A percentile compares a stretch with the other conserved stretches of the same genome.
phyloP scores from a whole-genome alignment of 768 basidiomycete species.

The Paxillus rubicundulus region DNA sequence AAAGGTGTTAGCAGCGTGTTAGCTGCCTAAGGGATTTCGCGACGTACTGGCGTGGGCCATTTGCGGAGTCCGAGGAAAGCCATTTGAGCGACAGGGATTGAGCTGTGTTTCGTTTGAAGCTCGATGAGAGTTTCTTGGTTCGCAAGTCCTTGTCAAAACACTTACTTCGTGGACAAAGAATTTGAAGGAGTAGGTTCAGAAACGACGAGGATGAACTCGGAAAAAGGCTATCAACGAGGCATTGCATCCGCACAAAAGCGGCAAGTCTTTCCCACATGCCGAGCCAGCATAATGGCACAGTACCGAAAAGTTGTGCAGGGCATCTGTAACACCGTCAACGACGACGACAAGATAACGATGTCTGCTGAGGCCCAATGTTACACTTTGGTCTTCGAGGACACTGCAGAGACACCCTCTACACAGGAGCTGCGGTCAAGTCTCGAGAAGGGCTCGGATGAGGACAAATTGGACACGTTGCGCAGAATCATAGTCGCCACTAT shows the following conservation, averaged over 20 bases:
- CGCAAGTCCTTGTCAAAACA: no score
- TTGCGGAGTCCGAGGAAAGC: no score
- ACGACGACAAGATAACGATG: constrained; percentile 18
- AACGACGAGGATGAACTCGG: no score
- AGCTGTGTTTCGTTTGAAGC: no score
- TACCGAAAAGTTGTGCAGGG: neutral
- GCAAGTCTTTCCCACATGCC: no score
- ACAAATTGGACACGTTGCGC: constrained; percentile 94
- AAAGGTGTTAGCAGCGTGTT: neutral
- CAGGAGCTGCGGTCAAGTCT: constrained; percentile 79
- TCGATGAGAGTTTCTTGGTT: no score
- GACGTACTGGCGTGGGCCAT: constrained; percentile 22
- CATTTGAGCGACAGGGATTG: no score
- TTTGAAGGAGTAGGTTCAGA: no score
- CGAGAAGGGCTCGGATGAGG: constrained; percentile 95
- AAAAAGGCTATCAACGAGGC: no score
- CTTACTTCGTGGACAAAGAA: no score
- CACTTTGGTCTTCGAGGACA: constrained; percentile 75
- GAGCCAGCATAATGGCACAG: no score
- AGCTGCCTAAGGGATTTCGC: neutral
- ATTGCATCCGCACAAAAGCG: no score
- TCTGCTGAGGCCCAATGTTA: constrained; percentile 67
- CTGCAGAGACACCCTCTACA: constrained; percentile 70
- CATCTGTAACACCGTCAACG: constrained; percentile 1
- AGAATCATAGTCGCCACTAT: constrained; percentile 91